Conservation (phyloP, 495 filamentous ascomycete species). For the Neurospora africana region DNA sequence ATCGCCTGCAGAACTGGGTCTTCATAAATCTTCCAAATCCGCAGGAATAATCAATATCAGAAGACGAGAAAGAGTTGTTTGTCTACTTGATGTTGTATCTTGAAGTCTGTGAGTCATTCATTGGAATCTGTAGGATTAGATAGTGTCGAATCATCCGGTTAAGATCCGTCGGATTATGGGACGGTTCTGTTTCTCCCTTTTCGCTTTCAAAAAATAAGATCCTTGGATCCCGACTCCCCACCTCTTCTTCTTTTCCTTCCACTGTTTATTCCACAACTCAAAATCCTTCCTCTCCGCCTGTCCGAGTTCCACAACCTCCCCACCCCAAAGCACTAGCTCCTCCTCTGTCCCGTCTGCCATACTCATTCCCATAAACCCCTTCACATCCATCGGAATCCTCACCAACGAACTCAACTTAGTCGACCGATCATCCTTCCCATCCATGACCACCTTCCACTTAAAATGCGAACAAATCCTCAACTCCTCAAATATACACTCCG, state of each 20-base stretch:
- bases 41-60: too few relatives aligned
- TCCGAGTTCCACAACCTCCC: background rate
- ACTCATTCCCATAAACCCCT: background rate
- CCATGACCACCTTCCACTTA: background rate
- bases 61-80: too few relatives aligned
- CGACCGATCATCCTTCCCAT: background rate
- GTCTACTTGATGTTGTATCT: too few relatives aligned
- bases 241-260: background rate
- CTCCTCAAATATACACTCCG: background rate
- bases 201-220: background rate
- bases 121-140: too few relatives aligned
- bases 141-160: too few relatives aligned
- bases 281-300: background rate
- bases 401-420: background rate
- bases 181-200: background rate
- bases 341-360: background rate
- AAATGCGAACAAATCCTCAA: background rate
- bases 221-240: background rate
- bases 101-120: too few relatives aligned
- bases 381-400: background rate
- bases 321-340: background rate
- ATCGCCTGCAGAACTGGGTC: too few relatives aligned
- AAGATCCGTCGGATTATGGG: background rate
- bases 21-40: too few relatives aligned
- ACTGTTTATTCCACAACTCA: background rate